Percentiles rank a stretch among this genome's conserved stretches.
Evolutionary conservation across 331 rosid genomes (phyloP).

Genomic region (Spiraea crenata): DNA sequence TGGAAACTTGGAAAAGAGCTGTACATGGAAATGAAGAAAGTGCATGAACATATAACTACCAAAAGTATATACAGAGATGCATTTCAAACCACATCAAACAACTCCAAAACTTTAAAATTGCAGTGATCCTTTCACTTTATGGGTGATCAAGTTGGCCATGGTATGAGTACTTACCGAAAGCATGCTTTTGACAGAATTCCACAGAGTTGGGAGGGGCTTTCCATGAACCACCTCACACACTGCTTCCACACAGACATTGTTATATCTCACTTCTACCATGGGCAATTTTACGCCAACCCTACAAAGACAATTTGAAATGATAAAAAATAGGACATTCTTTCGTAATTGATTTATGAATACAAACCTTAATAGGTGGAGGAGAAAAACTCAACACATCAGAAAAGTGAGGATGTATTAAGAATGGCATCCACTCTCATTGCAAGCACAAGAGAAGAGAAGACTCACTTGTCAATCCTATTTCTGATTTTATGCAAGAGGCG

Average conservation of each 20-base stretch:
- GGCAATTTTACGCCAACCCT: conserved; percentile 75
- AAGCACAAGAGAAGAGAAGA: background rate
- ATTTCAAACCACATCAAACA: background rate
- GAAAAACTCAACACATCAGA: background rate
- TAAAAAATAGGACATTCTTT: background rate
- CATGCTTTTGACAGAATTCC: conserved; percentile 52
- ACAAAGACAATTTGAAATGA: conserved; percentile 13
- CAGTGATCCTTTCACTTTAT: background rate
- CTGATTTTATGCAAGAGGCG: conserved; percentile 51
- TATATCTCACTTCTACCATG: conserved; percentile 71
- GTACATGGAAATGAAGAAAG: background rate
- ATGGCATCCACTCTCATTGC: background rate
- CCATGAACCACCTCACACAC: conserved; percentile 68
- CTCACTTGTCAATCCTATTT: conserved; percentile 67
- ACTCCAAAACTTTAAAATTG: too few species aligned
- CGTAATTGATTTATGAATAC: background rate
- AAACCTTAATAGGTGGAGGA: background rate
- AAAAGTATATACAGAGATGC: too few species aligned
- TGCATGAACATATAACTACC: background rate
- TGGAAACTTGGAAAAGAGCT: conserved; percentile 43
- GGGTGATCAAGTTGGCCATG: background rate
- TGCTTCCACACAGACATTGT: conserved; percentile 61
- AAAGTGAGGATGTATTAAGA: background rate
- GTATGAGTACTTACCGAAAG: conserved; percentile 40
- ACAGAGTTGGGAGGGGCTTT: conserved; percentile 64